Conservation (phyloP, 2,329 filamentous ascomycete genomes). For the Fusarium pseudoanthophilum region DNA sequence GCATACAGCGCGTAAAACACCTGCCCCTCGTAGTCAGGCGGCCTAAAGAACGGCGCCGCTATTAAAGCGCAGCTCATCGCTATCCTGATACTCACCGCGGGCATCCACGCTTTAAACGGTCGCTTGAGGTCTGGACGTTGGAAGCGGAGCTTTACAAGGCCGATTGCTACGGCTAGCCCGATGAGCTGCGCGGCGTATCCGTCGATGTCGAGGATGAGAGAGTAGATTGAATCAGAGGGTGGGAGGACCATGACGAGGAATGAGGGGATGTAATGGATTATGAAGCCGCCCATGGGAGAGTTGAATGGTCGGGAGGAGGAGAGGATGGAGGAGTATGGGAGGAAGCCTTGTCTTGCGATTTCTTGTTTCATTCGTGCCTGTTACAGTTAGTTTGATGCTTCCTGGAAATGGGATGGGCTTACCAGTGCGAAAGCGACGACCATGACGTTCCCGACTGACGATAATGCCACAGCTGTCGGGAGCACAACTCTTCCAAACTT, state of each 20-base stretch:
- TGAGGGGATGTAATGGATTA: slow-evolving; percentile 76
- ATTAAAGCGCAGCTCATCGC: slow-evolving; percentile 65
- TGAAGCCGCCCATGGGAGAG: slow-evolving; percentile 73
- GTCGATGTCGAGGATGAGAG: slow-evolving; percentile 78
- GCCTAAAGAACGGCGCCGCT: slow-evolving; percentile 71
- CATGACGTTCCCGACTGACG: slow-evolving; percentile 77
- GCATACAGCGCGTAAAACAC: slow-evolving; percentile 66
- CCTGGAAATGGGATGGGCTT: not conserved
- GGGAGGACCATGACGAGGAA: slow-evolving; percentile 73
- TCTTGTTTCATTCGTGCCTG: slow-evolving; percentile 77
- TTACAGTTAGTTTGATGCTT: slow-evolving; percentile 23
- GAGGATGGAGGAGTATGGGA: slow-evolving; percentile 70
- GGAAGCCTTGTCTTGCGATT: slow-evolving; percentile 75
- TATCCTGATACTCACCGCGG: slow-evolving; percentile 67
- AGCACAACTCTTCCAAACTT: slow-evolving; percentile 67
- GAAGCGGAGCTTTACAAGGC: slow-evolving; percentile 69
- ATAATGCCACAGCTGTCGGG: slow-evolving; percentile 73
- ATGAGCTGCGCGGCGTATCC: slow-evolving; percentile 74
- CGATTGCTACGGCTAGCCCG: slow-evolving; percentile 65
- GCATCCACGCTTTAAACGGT: slow-evolving; percentile 73
- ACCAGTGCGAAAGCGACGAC: slow-evolving; percentile 76
- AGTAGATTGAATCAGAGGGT: slow-evolving; percentile 73
- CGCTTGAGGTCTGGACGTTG: slow-evolving; percentile 68
- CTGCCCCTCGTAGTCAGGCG: slow-evolving; percentile 57
- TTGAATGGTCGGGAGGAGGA: slow-evolving; percentile 74